phyloP scores from a whole-genome alignment of 2,329 filamentous ascomycete species.

The Penicillium psychrosexuale region DNA sequence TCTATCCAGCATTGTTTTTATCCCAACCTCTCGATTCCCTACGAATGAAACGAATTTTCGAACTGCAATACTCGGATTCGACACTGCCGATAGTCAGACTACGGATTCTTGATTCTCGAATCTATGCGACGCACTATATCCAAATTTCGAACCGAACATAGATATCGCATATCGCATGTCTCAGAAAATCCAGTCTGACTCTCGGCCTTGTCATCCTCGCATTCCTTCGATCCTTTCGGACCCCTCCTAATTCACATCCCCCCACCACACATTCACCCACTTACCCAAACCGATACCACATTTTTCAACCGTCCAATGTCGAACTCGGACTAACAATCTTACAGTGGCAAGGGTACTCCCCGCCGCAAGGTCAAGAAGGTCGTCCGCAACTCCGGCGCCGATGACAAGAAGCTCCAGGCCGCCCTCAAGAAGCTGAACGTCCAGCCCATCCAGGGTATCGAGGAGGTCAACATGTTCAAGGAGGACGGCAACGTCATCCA shows the following conservation, averaged over 20 bases:
- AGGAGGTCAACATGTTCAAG: constrained; percentile 99
- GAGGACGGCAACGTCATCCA: constrained; percentile 99
- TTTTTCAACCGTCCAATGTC: not conserved
- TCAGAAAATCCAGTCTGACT: not conserved
- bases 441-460: constrained; percentile 97
- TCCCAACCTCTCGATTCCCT: not conserved
- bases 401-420: constrained; percentile 99
- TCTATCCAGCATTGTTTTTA: not conserved
- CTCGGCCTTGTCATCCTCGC: not conserved
- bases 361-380: constrained; percentile 98
- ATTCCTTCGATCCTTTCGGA: constrained; percentile 2
- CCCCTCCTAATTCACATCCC: not conserved
- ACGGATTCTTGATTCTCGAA: not conserved
- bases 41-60: not conserved
- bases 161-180: not conserved
- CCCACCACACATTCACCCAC: not conserved
- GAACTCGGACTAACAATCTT: constrained; percentile 10
- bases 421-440: constrained; percentile 99
- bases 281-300: not conserved
- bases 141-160: not conserved
- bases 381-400: constrained; percentile 84
- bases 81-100: not conserved
- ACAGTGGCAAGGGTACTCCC: constrained; percentile 94
- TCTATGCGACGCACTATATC: not conserved
- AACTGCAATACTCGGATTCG: not conserved